A percentile compares a stretch with the other conserved stretches of the same genome.
phyloP scores from a whole-genome alignment of 768 basidiomycete species.

The Boletus edulis region DNA sequence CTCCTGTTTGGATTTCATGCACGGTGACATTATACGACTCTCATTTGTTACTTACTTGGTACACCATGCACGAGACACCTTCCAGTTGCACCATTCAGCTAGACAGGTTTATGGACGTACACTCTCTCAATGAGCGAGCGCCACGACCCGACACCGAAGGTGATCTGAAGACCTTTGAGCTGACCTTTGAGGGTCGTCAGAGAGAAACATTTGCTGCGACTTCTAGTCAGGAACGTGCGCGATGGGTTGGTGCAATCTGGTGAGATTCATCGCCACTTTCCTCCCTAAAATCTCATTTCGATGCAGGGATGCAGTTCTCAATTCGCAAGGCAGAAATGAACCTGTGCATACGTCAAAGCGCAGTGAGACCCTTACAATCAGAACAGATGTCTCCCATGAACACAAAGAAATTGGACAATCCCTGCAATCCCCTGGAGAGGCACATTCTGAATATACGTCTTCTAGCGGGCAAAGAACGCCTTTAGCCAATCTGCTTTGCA shows the following conservation, averaged over 20 bases:
- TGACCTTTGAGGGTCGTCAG: slow-evolving; percentile 52
- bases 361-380: slow-evolving; percentile 9
- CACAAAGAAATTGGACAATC: not conserved
- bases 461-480: slow-evolving; percentile 20
- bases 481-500: not conserved
- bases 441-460: slow-evolving; percentile 26
- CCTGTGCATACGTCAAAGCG: not conserved
- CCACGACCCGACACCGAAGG: slow-evolving; percentile 41
- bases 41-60: slow-evolving; percentile 49
- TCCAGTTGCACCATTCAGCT: slow-evolving; percentile 48
- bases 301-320: slow-evolving; percentile 58
- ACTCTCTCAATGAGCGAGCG: slow-evolving; percentile 52
- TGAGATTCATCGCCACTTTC: slow-evolving; percentile 27
- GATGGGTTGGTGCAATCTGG: slow-evolving; percentile 78
- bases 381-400: slow-evolving; percentile 12
- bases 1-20: slow-evolving; percentile 53
- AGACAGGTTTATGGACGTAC: slow-evolving; percentile 57
- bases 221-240: slow-evolving; percentile 61
- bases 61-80: slow-evolving; percentile 39
- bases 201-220: slow-evolving; percentile 62
- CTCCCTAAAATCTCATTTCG: not conserved
- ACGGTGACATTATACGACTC: slow-evolving; percentile 34
- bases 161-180: slow-evolving; percentile 58
- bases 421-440: slow-evolving; percentile 15
- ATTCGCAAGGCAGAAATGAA: slow-evolving; percentile 29